Conservation (phyloP, 2,329 filamentous ascomycete species). For the Aureobasidium sp. region DNA sequence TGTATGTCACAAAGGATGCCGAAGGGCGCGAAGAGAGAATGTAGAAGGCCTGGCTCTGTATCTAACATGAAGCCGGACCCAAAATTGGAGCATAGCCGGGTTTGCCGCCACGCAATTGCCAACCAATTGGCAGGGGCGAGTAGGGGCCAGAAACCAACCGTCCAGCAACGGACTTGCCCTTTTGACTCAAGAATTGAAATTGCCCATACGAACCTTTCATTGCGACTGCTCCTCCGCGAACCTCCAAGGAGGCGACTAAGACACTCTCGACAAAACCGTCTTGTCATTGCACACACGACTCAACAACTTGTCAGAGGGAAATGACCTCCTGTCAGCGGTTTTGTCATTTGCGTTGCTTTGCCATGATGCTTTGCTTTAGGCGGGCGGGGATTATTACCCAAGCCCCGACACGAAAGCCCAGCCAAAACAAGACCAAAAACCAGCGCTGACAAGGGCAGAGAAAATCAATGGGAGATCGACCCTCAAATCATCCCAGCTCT, state of each 20-base stretch:
- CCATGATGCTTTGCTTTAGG: too few relatives aligned
- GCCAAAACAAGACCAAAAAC: slow-evolving; percentile 2
- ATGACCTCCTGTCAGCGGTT: slow-evolving; percentile 7
- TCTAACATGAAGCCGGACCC: slow-evolving; percentile 9
- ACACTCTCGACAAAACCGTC: slow-evolving; percentile 4
- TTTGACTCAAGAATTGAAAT: slow-evolving; percentile 8
- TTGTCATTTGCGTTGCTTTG: too few relatives aligned
- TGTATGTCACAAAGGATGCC: slow-evolving; percentile 14
- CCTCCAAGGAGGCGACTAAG: background rate
- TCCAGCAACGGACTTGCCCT: background rate
- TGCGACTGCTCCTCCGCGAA: too few relatives aligned
- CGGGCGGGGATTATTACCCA: too few relatives aligned
- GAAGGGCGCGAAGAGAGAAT: slow-evolving; percentile 8
- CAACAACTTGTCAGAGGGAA: background rate
- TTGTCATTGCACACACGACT: slow-evolving; percentile 2
- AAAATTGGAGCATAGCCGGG: slow-evolving; percentile 13
- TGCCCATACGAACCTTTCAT: slow-evolving; percentile 12
- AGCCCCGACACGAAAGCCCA: too few relatives aligned
- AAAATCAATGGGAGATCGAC: slow-evolving; percentile 12
- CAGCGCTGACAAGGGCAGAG: background rate
- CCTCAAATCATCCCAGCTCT: slow-evolving; percentile 13
- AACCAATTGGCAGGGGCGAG: slow-evolving; percentile 12
- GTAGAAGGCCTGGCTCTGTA: slow-evolving; percentile 10
- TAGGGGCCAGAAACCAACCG: slow-evolving; percentile 14
- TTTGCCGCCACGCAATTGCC: slow-evolving; percentile 1